A percentile compares a stretch with the other conserved stretches of the same genome.
Evolutionary conservation across 768 basidiomycete species (phyloP).

Genomic region (Austroboletus festivus): DNA sequence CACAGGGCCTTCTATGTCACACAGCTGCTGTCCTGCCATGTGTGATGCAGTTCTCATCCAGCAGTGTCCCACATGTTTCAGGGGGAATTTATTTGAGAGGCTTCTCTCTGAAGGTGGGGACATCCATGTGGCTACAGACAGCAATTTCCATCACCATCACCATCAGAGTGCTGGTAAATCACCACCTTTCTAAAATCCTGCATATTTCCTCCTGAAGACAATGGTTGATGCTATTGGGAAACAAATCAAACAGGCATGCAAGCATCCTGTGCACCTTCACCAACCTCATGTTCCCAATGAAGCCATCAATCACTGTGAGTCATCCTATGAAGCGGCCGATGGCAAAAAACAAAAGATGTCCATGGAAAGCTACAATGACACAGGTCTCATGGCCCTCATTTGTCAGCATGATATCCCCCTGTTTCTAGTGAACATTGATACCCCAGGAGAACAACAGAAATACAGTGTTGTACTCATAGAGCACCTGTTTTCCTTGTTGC

Average conservation of each 20-base stretch:
- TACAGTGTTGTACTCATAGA: neutral
- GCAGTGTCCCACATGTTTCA: slow-evolving; percentile 7
- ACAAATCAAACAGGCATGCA: slow-evolving; percentile 24
- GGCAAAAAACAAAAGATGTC: neutral
- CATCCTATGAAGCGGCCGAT: neutral
- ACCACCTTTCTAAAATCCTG: neutral
- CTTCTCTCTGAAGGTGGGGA: neutral
- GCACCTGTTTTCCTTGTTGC: neutral
- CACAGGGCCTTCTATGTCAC: neutral
- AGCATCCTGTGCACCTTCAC: slow-evolving; percentile 2
- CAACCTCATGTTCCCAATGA: neutral
- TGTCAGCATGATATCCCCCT: neutral
- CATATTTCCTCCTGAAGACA: neutral
- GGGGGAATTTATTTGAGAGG: neutral
- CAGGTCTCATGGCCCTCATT: neutral
- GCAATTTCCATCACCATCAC: neutral
- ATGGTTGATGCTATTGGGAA: slow-evolving; percentile 30
- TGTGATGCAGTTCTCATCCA: slow-evolving; percentile 5
- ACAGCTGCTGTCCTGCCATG: neutral
- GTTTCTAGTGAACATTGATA: neutral
- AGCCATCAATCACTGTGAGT: neutral
- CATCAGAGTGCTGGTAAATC: neutral
- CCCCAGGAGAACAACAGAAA: neutral
- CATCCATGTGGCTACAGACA: neutral
- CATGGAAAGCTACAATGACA: neutral